phyloP scores from a whole-genome alignment of 164 flowering plant species.

The Magnolia officinalis region DNA sequence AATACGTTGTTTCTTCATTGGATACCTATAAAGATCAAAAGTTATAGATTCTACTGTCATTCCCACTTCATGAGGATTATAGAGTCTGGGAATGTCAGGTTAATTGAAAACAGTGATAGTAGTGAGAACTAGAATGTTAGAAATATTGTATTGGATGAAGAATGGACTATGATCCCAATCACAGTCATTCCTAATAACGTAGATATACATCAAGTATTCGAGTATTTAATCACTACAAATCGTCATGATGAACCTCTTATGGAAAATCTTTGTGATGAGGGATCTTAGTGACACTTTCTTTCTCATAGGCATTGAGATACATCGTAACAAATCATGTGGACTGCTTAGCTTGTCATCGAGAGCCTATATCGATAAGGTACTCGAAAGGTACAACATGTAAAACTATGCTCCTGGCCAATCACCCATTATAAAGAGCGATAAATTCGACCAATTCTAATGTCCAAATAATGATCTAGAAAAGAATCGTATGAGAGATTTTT shows the following conservation, averaged over 20 bases:
- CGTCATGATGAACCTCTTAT: too few relatives aligned
- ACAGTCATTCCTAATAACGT: background rate
- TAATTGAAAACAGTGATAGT: too few relatives aligned
- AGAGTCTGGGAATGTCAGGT: too few relatives aligned
- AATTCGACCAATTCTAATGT: background rate
- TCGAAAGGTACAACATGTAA: background rate
- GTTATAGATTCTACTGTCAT: too few relatives aligned
- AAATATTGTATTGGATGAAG: too few relatives aligned
- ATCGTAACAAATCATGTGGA: background rate
- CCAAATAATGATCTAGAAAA: background rate
- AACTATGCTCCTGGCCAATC: background rate
- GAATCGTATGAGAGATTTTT: background rate
- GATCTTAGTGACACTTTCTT: background rate
- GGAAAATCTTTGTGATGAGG: too few relatives aligned
- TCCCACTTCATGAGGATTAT: too few relatives aligned
- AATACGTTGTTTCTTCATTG: too few relatives aligned
- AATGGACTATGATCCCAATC: background rate
- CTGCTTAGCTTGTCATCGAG: background rate
- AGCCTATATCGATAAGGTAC: background rate
- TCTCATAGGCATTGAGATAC: background rate
- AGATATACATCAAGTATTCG: too few relatives aligned
- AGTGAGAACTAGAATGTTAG: too few relatives aligned
- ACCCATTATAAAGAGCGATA: background rate
- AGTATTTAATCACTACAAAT: too few relatives aligned
- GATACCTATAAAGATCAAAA: too few relatives aligned